Base-by-base conservation (phyloP, 768 basidiomycete genomes). In the Russula compacta region DNA sequence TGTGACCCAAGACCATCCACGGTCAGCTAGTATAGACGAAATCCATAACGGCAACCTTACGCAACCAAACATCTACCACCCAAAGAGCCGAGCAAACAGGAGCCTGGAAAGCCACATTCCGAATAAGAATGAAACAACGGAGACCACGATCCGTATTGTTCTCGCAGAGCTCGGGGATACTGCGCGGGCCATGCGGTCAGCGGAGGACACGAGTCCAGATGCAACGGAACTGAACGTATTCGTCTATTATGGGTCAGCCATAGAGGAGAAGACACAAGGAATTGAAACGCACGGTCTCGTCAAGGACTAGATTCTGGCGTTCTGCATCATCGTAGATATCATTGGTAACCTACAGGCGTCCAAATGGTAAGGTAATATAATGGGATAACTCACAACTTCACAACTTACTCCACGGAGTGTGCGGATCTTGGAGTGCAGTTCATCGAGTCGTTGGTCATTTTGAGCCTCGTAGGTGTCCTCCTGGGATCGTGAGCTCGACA, bases 321-420 rank as follows among this genome's bases (percentile, higher is more conserved):
- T 94, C 91, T 1, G 86, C 86, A 68, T 93, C 92, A 63, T 83
- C 81, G 70, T 94, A 79, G 42, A 94, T 92, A 74, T 94, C 91
- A 2, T 83, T 87, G 12, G 91, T 93, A n/a, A 94, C 79, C 90
- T 93, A 54, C 19, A 42, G 36, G 33, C 33, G 35, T 42, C 21
- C 4, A 9, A 24, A 17, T 35, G 11, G 36, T 6, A 35, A 35
- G 43, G 48, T 59, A 15, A 10, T 21, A 6, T 12, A 6, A n/a
- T 15, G 14, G 4, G 4, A 6, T 17, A 21, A 12, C 38, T 21
- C 29, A 7, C 19, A 21, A 17, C 82, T 66, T 29, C 24, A 29
- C 24, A 24, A 47, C 46, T 29, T 70, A 92, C 91, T n/a, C 87
- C 86, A 63, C 90, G 83, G 50, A 93, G 70, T 17, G 86, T 87